These are phyloP conservation scores for Limnanthes douglasii DNA, from an alignment of 345 rosid species.

Conservation along the genomic window DNA sequence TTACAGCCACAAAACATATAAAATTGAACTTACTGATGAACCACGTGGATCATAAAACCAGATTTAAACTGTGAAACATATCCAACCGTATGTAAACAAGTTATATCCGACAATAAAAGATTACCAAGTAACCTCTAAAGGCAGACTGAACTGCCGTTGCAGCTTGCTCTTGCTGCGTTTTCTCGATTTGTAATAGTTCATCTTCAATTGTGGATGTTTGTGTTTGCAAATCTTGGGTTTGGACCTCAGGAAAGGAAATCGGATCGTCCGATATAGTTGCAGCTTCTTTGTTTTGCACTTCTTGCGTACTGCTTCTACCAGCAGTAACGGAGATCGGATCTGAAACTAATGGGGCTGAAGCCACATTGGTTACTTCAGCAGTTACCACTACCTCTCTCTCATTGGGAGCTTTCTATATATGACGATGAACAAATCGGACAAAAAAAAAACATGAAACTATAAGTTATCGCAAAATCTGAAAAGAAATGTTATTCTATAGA, in stretches of 20 bases:
- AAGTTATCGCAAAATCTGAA: not conserved
- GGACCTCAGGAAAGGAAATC: conserved; percentile 14
- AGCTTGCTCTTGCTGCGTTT: conserved; percentile 38
- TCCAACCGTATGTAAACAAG: conserved; percentile 1
- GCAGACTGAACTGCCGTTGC: conserved; percentile 90
- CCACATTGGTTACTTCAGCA: conserved; percentile 34
- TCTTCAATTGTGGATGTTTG: conserved; percentile 7
- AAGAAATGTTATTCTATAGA: not conserved
- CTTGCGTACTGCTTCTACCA: conserved; percentile 24
- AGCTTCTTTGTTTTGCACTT: conserved; percentile 26
- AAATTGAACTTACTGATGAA: too few species aligned
- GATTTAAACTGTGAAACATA: not conserved
- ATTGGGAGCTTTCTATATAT: conserved; percentile 30
- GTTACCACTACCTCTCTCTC: conserved; percentile 35
- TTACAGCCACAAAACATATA: conserved; percentile 4
- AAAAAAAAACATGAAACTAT: not conserved
- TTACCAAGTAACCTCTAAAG: conserved; percentile 92
- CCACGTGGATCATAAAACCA: conserved; percentile 3
- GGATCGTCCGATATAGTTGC: conserved; percentile 23
- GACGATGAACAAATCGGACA: not conserved
- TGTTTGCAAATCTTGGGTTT: conserved; percentile 20
- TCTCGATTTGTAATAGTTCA: conserved; percentile 32
- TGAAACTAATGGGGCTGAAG: conserved; percentile 14
- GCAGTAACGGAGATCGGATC: conserved; percentile 22
- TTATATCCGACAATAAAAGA: conserved; percentile 2